Conservation (phyloP, 202 grass and related monocot genomes). For the Schoenoplectus tabernaemontani region DNA sequence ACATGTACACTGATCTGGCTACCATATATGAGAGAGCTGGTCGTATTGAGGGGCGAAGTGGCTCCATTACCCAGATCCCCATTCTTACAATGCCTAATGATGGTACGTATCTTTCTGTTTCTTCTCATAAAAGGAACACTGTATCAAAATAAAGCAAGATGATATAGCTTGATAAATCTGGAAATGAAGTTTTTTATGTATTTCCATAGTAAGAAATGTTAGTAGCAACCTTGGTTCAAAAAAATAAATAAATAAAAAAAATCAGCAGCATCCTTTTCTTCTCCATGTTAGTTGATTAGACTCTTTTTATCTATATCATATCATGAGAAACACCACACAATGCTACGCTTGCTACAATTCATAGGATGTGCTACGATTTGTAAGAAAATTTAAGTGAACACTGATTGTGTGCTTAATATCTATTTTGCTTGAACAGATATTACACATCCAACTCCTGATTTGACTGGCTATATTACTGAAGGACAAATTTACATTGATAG, state of each 20-base stretch:
- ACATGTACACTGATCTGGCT: slow-evolving; percentile 99
- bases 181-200: not conserved
- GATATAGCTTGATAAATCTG: not conserved
- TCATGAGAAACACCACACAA: not conserved
- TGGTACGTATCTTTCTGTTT: slow-evolving; percentile 39
- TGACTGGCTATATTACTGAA: slow-evolving; percentile 98
- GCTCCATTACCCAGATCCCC: slow-evolving; percentile 97
- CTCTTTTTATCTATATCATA: not conserved
- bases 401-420: not conserved
- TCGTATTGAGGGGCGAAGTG: slow-evolving; percentile 93
- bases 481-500: slow-evolving; percentile 99
- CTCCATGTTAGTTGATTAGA: not conserved
- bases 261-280: not conserved
- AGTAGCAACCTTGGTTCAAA: too few species aligned
- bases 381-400: not conserved
- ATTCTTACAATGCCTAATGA: slow-evolving; percentile 99
- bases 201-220: not conserved
- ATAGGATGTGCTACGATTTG: not conserved
- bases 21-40: slow-evolving; percentile 99
- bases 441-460: slow-evolving; percentile 97
- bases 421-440: slow-evolving; percentile 50
- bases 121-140: not conserved
- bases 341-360: not conserved
- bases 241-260: too few species aligned
- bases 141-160: not conserved